Conservation (phyloP, 495 filamentous ascomycete genomes). For the Hypoxylon crocopeplum region DNA sequence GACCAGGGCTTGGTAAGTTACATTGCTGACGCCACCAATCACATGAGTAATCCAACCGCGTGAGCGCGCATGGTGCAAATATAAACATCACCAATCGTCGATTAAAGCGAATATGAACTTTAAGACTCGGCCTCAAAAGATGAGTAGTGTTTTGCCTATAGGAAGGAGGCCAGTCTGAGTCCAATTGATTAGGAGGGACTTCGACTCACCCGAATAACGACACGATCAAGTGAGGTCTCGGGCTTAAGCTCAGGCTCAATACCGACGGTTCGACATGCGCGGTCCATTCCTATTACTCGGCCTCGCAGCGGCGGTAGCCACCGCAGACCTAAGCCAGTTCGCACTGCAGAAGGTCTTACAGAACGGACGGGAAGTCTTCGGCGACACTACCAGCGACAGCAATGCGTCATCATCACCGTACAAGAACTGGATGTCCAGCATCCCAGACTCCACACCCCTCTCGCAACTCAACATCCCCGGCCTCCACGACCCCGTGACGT, state of each 20-base stretch:
- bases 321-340: slow-evolving; percentile 49
- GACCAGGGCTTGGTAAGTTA: not conserved
- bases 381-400: slow-evolving; percentile 49
- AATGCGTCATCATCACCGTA: not conserved
- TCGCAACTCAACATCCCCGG: slow-evolving; percentile 61
- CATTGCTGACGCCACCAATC: slow-evolving; percentile 14
- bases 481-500: slow-evolving; percentile 61
- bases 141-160: not conserved
- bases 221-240: too few relatives aligned
- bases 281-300: not conserved
- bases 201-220: too few relatives aligned
- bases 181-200: not conserved
- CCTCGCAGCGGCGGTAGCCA: not conserved
- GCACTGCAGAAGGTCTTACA: slow-evolving; percentile 60
- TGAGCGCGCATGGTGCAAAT: not conserved
- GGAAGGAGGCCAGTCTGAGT: not conserved
- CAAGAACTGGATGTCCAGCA: slow-evolving; percentile 56
- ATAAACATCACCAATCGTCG: not conserved
- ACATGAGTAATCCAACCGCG: slow-evolving; percentile 2
- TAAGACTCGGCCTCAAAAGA: too few relatives aligned
- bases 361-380: slow-evolving; percentile 57
- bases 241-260: not conserved
- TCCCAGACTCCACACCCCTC: slow-evolving; percentile 51
- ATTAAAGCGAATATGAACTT: too few relatives aligned
- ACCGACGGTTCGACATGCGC: not conserved